Evolutionary conservation across 2,329 filamentous ascomycete genomes (phyloP).

Genomic region (Chalara sp.): DNA sequence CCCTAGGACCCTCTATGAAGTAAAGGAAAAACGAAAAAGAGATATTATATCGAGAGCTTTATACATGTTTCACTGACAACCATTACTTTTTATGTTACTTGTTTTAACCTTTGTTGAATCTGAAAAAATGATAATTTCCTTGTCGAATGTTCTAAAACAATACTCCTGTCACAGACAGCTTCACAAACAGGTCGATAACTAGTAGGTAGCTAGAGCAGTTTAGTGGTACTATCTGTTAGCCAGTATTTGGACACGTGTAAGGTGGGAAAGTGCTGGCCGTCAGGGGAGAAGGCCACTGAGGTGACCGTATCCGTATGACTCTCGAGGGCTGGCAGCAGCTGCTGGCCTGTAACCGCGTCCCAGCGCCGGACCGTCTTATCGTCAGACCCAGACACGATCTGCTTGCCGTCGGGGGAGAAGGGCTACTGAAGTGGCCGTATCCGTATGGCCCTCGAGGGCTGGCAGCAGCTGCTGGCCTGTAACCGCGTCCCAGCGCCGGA

Average conservation of each 20-base stretch:
- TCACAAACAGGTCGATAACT: not conserved
- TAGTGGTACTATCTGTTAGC: conserved; percentile 4
- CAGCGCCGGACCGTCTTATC: not conserved
- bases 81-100: not conserved
- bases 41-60: not conserved
- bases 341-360: not conserved
- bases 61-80: not conserved
- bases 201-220: not conserved
- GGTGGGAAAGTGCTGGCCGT: not conserved
- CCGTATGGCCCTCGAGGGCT: no score
- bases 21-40: not conserved
- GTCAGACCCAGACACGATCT: not conserved
- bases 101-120: not conserved
- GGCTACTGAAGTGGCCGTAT: not conserved
- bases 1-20: not conserved
- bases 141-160: not conserved
- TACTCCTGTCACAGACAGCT: not conserved
- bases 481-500: no score
- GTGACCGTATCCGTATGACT: not conserved
- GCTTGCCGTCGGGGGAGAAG: conserved; percentile 2
- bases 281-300: not conserved
- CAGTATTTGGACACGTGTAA: conserved; percentile 4
- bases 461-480: no score
- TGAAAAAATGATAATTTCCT: not conserved
- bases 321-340: not conserved